Conservation (phyloP, 2,329 filamentous ascomycete genomes). For the Aspergillus aculeatinus region DNA sequence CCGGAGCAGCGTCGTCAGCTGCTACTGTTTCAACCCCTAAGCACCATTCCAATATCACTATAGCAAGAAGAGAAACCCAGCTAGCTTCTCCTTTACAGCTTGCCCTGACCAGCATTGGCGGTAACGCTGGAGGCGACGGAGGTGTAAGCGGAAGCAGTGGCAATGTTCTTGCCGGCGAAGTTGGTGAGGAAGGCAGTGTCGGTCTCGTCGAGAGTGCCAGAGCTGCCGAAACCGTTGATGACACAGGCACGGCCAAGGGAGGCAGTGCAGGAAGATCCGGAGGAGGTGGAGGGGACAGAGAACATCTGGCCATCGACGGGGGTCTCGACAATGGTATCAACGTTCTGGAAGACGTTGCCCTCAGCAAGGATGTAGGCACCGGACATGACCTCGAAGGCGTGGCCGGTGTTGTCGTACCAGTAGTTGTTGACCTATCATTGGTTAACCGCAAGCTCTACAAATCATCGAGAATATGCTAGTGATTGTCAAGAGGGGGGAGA, state of each 20-base stretch:
- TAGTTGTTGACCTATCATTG: conserved; percentile 54
- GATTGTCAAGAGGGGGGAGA: not conserved
- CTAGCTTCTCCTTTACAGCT: conserved; percentile 30
- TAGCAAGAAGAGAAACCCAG: not conserved
- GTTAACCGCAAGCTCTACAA: no score
- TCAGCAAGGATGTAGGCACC: conserved; percentile 53
- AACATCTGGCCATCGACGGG: conserved; percentile 42
- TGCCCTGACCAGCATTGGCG: conserved; percentile 50
- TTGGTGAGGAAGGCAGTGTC: conserved; percentile 51
- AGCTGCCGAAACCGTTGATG: conserved; percentile 49
- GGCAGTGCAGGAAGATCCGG: conserved; percentile 45
- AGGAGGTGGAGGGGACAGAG: conserved; percentile 31
- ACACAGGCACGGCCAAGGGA: conserved; percentile 53
- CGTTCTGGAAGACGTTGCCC: conserved; percentile 60
- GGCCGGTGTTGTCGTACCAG: conserved; percentile 56
- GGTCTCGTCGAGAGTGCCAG: conserved; percentile 36
- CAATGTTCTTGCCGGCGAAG: conserved; percentile 56
- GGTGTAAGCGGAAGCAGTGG: conserved; percentile 42
- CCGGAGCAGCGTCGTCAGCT: not conserved
- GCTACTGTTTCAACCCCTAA: not conserved
- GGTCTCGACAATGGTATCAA: conserved; percentile 39
- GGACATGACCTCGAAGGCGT: conserved; percentile 56
- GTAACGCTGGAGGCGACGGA: conserved; percentile 39
- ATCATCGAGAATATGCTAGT: not conserved
- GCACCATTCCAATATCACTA: not conserved